phyloP scores from a whole-genome alignment of 1,284 basidiomycete species.

The Mycena citricolor region DNA sequence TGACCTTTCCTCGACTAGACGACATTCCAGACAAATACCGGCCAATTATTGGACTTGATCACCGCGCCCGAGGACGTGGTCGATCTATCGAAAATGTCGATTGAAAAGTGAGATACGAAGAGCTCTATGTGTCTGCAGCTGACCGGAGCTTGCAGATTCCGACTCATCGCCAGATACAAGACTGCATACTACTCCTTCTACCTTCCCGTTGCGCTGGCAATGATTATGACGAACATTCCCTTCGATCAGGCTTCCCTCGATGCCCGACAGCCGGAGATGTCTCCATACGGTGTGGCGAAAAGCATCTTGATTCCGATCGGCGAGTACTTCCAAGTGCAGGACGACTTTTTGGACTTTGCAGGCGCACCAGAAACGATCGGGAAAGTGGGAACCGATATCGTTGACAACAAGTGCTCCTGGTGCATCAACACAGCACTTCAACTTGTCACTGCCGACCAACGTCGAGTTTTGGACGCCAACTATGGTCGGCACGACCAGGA shows the following conservation, averaged over 20 bases:
- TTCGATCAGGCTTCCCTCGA: too few relatives aligned
- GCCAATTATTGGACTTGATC: constrained; percentile 83
- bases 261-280: not conserved
- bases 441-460: constrained; percentile 45
- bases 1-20: constrained; percentile 48
- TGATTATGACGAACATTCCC: constrained; percentile 68
- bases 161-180: constrained; percentile 86
- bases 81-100: constrained; percentile 75
- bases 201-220: constrained; percentile 83
- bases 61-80: constrained; percentile 82
- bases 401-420: constrained; percentile 93
- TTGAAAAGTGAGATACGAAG: too few relatives aligned
- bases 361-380: constrained; percentile 82
- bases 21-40: constrained; percentile 83
- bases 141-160: constrained; percentile 50
- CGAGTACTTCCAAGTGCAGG: constrained; percentile 92
- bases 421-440: constrained; percentile 77
- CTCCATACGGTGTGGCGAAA: constrained; percentile 67
- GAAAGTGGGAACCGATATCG: constrained; percentile 86
- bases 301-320: constrained; percentile 79
- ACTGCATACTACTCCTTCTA: constrained; percentile 91
- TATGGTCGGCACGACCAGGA: constrained; percentile 71
- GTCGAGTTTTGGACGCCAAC: constrained; percentile 54
- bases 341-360: constrained; percentile 85
- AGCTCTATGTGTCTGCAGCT: not conserved